Conservation (phyloP, 441 rosid genomes). For the Eutrema salsugineum region DNA sequence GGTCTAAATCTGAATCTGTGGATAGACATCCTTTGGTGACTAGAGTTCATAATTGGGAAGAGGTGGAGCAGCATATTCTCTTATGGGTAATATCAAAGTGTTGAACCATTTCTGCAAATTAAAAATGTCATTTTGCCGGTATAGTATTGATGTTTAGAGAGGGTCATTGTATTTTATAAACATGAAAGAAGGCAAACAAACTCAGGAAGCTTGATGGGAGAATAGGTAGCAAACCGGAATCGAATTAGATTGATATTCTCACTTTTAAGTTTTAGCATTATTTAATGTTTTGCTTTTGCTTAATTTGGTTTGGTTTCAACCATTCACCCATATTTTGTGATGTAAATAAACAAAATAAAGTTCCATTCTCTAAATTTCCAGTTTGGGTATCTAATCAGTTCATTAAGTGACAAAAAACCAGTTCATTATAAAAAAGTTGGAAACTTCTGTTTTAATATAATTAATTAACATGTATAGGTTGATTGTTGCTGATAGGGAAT, state of each 20-base stretch:
- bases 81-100: slow-evolving; percentile 49
- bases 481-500: no score
- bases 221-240: slow-evolving; percentile 13
- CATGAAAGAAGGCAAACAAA: slow-evolving; percentile 6
- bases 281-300: no score
- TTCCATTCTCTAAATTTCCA: no score
- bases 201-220: not conserved
- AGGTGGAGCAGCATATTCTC: slow-evolving; percentile 62
- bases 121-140: not conserved
- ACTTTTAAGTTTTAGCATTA: not conserved
- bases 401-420: no score
- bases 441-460: no score
- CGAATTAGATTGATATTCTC: not conserved
- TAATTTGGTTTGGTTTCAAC: no score
- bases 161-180: slow-evolving; percentile 4
- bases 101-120: slow-evolving; percentile 5
- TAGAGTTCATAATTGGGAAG: slow-evolving; percentile 87
- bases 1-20: no score
- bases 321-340: no score
- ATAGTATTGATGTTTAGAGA: not conserved
- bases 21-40: slow-evolving; percentile 73
- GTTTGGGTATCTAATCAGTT: no score
- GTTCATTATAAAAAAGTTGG: no score
- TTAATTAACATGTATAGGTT: no score
- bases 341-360: no score